Conservation (phyloP, 345 rosid genomes). For the Cochlearia excelsa region DNA sequence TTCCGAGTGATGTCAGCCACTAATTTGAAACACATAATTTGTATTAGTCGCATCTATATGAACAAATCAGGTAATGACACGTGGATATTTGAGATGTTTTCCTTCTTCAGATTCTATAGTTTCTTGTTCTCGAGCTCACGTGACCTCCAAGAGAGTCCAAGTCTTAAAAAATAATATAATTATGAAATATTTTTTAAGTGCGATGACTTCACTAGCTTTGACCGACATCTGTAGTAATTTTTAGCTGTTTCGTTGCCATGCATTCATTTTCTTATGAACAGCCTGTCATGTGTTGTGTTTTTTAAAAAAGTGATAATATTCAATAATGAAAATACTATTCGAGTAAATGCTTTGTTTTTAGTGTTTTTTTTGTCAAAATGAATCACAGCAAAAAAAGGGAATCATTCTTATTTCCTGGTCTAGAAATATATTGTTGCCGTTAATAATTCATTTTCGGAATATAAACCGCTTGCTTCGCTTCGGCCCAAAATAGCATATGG, state of each 20-base stretch:
- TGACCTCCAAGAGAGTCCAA: slow-evolving; percentile 49
- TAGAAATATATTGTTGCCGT: slow-evolving; percentile 12
- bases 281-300: slow-evolving; percentile 35
- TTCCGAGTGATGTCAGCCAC: not conserved
- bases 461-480: too few relatives aligned
- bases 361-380: slow-evolving; percentile 5
- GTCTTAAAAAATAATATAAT: too few relatives aligned
- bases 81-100: not conserved
- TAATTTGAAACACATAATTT: too few relatives aligned
- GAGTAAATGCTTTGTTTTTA: slow-evolving; percentile 12
- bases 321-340: slow-evolving; percentile 7
- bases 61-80: slow-evolving; percentile 31
- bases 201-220: slow-evolving; percentile 18
- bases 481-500: too few relatives aligned
- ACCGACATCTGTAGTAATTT: slow-evolving; percentile 21
- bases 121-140: slow-evolving; percentile 45
- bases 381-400: slow-evolving; percentile 9
- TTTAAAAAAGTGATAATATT: slow-evolving; percentile 11
- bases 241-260: slow-evolving; percentile 21
- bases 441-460: not conserved
- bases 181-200: not conserved
- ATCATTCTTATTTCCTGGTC: slow-evolving; percentile 2
- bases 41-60: slow-evolving; percentile 39
- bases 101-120: slow-evolving; percentile 31
- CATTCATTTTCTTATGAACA: slow-evolving; percentile 34